phyloP scores from a whole-genome alignment of 2,329 filamentous ascomycete genomes.

The Paraphaeosphaeria minitans region DNA sequence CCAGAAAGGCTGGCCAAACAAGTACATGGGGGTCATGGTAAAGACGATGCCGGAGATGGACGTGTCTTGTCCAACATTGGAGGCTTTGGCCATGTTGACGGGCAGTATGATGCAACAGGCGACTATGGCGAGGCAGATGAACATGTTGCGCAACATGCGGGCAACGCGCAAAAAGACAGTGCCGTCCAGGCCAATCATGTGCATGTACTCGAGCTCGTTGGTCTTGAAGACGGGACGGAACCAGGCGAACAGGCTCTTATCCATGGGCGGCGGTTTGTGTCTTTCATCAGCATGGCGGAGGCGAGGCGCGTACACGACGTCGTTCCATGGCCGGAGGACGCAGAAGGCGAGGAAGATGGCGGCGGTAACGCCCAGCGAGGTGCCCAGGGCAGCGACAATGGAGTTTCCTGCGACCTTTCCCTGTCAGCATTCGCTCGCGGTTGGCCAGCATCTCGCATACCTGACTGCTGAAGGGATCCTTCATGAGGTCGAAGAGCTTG shows the following conservation, averaged over 20 bases:
- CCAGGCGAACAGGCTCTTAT: constrained; percentile 89
- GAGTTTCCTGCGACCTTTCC: constrained; percentile 63
- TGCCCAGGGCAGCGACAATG: constrained; percentile 78
- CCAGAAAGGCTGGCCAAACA: constrained; percentile 58
- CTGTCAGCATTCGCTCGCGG: constrained; percentile 19
- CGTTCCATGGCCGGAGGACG: constrained; percentile 86
- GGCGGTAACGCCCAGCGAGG: constrained; percentile 75
- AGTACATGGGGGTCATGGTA: constrained; percentile 52
- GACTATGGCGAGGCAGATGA: constrained; percentile 71
- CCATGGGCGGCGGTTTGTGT: constrained; percentile 84
- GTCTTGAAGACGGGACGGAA: constrained; percentile 76
- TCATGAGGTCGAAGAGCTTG: constrained; percentile 39
- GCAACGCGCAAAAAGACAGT: constrained; percentile 87
- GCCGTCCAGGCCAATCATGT: constrained; percentile 89
- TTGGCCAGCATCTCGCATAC: constrained; percentile 18
- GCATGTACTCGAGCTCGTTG: constrained; percentile 75
- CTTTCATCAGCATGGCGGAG: constrained; percentile 90
- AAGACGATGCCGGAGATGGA: constrained; percentile 23
- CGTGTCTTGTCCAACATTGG: constrained; percentile 16
- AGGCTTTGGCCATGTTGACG: constrained; percentile 63
- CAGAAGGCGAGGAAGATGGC: constrained; percentile 83
- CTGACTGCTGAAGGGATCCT: constrained; percentile 32
- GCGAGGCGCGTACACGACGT: constrained; percentile 91
- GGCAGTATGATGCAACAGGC: constrained; percentile 82
- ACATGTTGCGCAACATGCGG: constrained; percentile 91